phyloP scores from a whole-genome alignment of 2,329 filamentous ascomycete genomes.

The Colletotrichum navitas region DNA sequence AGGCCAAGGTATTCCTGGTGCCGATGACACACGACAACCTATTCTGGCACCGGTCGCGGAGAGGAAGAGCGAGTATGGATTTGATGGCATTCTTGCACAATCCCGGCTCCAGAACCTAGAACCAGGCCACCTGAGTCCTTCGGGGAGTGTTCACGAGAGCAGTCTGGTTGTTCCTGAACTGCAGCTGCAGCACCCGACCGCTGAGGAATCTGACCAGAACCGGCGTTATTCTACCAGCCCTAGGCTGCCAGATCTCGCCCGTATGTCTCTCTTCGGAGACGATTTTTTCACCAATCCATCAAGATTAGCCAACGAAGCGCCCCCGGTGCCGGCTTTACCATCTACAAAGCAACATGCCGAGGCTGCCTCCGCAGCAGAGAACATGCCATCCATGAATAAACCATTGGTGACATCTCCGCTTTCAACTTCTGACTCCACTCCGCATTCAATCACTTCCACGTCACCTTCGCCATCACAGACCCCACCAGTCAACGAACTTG shows the following conservation, averaged over 20 bases:
- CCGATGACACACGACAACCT: slow-evolving; percentile 44
- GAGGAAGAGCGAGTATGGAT: slow-evolving; percentile 69
- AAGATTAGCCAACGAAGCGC: slow-evolving; percentile 45
- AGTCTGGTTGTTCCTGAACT: slow-evolving; percentile 15
- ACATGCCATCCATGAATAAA: neutral
- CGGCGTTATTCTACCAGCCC: slow-evolving; percentile 64
- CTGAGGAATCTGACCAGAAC: slow-evolving; percentile 30
- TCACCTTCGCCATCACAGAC: slow-evolving; percentile 2
- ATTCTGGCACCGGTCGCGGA: slow-evolving; percentile 67
- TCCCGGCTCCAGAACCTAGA: slow-evolving; percentile 39
- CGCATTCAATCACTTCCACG: slow-evolving; percentile 17
- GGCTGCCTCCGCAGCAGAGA: slow-evolving; percentile 7
- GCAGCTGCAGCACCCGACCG: slow-evolving; percentile 40
- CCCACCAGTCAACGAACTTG: neutral
- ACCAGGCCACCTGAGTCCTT: neutral
- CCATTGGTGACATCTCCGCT: slow-evolving; percentile 10
- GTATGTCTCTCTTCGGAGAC: slow-evolving; percentile 71
- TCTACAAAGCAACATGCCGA: slow-evolving; percentile 10
- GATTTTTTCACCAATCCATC: slow-evolving; percentile 64
- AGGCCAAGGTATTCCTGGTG: slow-evolving; percentile 38
- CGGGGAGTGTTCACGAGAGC: slow-evolving; percentile 35
- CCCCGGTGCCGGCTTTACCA: slow-evolving; percentile 46
- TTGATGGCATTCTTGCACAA: slow-evolving; percentile 57
- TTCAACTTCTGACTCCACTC: slow-evolving; percentile 6
- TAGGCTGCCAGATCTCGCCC: slow-evolving; percentile 68